These are phyloP conservation scores for Thoreauomyces humboldtii DNA, from an alignment of 192 early-diverging fungal genomes.

Conservation along the genomic window DNA sequence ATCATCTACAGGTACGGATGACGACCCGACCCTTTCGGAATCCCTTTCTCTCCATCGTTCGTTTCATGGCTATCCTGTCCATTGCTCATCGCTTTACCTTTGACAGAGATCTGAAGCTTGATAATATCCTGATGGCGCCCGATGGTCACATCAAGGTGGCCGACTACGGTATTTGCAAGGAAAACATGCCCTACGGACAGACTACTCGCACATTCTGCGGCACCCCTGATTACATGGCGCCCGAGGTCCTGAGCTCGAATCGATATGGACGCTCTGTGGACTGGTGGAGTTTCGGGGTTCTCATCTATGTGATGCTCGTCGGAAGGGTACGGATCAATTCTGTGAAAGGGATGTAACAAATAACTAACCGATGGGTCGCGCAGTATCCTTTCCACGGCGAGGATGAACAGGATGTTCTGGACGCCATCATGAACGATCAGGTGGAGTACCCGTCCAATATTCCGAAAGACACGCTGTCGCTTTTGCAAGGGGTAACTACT, in stretches of 20 bases:
- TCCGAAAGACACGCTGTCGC: slow-evolving; percentile 85
- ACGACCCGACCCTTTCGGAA: too few species aligned
- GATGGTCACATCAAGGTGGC: slow-evolving; percentile 98
- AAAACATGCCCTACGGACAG: slow-evolving; percentile 53
- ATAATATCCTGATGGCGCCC: slow-evolving; percentile 85
- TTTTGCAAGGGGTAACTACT: slow-evolving; percentile 72
- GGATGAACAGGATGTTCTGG: slow-evolving; percentile 94
- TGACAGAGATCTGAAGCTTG: slow-evolving; percentile 93
- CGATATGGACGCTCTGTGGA: slow-evolving; percentile 93
- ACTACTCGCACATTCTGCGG: slow-evolving; percentile 56
- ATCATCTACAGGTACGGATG: slow-evolving; percentile 76
- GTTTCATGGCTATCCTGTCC: too few species aligned
- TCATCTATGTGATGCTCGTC: slow-evolving; percentile 88
- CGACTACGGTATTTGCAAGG: slow-evolving; percentile 99
- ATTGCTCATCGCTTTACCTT: too few species aligned
- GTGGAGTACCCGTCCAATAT: slow-evolving; percentile 93
- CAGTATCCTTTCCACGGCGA: slow-evolving; percentile 92
- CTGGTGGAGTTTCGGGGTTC: slow-evolving; percentile 97
- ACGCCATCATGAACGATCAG: slow-evolving; percentile 91
- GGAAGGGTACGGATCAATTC: slow-evolving; percentile 45
- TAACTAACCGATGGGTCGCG: neutral
- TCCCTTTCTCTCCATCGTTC: too few species aligned
- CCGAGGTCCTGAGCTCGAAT: slow-evolving; percentile 88
- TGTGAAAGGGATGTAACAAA: too few species aligned
- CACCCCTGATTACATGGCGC: slow-evolving; percentile 99